Base-by-base conservation (phyloP, 805 yeast species). In the Tetrapisispora fleetii region DNA sequence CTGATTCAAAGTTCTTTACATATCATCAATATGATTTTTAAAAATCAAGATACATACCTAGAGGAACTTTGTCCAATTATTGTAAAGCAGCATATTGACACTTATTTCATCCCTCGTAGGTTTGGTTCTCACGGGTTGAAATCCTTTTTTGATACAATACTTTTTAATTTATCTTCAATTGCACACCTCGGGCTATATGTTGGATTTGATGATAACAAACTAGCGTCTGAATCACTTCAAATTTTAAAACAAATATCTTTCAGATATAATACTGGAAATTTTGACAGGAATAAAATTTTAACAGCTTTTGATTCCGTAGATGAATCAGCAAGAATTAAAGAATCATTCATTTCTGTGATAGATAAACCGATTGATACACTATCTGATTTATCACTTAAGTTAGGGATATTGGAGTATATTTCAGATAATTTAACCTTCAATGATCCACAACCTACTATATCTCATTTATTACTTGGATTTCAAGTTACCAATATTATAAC, bases 391-490 rank as follows among this genome's bases (percentile, higher is more conserved):
- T 68, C 65, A 5, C 58, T 79, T 14, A 87, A 88, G 58, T 60
- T 79, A 30, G 73, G 75, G 16, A 63, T 89, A 6, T 64, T 91
- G 46, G 72, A 78, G 32, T 83, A 83, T 56, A 58, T 90, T 46
- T 67, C 71, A 41, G 60, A 63, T 3, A 77, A 79, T 51, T 65
- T 87, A 45, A 62, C 70, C 1, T 52, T 68, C 1, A 67, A 69
- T 8, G 66, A 72, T 0, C 67, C 67, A 11, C 67, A 65, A 16
- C 74, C 80, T 6, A 74, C 82, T 0, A 73, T 84, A 1, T 69
- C 91, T 1, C 97, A 89, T 60, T 81, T 83, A 55, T 62, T 91
- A 9, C 71, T 91, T 1, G 98, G 98, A 0, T 88, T 81, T 63
- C 80, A 78, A 39, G 67, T 75, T 36, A 64, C 67, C 1, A 77